phyloP scores from a whole-genome alignment of 495 filamentous ascomycete species.

The Xylaria sp. region DNA sequence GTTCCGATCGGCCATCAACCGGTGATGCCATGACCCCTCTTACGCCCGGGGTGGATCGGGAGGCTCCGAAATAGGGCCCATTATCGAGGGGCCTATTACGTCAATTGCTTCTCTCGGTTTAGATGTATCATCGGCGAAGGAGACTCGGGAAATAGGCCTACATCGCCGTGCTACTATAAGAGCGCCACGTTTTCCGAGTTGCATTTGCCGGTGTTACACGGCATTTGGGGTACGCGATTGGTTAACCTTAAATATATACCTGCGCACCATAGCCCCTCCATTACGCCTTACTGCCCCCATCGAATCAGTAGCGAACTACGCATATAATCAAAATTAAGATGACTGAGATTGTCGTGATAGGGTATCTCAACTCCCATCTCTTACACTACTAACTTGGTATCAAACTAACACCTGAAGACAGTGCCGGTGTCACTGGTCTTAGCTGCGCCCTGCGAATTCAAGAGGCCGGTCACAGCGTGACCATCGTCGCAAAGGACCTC shows the following conservation, averaged over 20 bases:
- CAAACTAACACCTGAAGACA: constrained; percentile 35
- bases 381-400: background rate
- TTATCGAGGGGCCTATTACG: background rate
- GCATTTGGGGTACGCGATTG: background rate
- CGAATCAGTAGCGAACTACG: background rate
- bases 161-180: background rate
- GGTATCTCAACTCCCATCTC: constrained; percentile 11
- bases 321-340: background rate
- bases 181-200: background rate
- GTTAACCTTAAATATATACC: background rate
- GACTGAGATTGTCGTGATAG: constrained; percentile 23
- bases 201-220: background rate
- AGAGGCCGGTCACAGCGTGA: constrained; percentile 52
- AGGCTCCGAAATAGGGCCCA: background rate
- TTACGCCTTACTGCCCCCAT: background rate
- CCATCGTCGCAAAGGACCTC: constrained; percentile 64
- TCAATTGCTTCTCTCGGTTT: background rate
- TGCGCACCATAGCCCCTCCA: background rate
- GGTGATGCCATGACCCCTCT: constrained; percentile 2
- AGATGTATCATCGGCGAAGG: background rate
- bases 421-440: constrained; percentile 67
- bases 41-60: background rate
- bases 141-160: background rate
- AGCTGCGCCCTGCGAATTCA: constrained; percentile 60
- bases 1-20: background rate